These are phyloP conservation scores for Yamadazyma blattariae DNA, from an alignment of 1,139 yeast genomes.

Conservation along the genomic window DNA sequence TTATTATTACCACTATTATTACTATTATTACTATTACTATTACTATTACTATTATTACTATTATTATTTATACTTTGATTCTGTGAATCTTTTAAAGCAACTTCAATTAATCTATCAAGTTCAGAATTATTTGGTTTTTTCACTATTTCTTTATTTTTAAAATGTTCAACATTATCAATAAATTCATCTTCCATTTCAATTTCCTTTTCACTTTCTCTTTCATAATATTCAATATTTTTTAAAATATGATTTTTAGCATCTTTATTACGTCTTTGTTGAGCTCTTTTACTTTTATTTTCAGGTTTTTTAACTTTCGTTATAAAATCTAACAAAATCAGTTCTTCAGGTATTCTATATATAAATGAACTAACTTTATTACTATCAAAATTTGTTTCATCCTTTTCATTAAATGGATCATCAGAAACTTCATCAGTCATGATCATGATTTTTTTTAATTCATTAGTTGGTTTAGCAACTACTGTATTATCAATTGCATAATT, in stretches of 20 bases:
- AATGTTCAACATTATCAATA: slow-evolving; percentile 23
- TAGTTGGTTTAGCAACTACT: slow-evolving; percentile 36
- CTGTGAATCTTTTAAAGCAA: slow-evolving; percentile 13
- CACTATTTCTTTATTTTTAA: slow-evolving; percentile 1
- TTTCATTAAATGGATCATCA: slow-evolving; percentile 18
- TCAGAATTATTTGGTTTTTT: slow-evolving; percentile 17
- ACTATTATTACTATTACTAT: too few relatives aligned
- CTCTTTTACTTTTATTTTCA: slow-evolving; percentile 12
- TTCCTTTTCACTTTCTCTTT: slow-evolving; percentile 15
- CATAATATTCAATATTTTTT: slow-evolving; percentile 5
- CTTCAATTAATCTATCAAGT: slow-evolving; percentile 27
- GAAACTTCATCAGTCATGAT: slow-evolving; percentile 29
- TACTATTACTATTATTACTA: slow-evolving; percentile 13
- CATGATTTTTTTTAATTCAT: slow-evolving; percentile 29
- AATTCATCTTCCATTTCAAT: slow-evolving; percentile 21
- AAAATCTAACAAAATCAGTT: slow-evolving; percentile 74
- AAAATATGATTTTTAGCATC: slow-evolving; percentile 4
- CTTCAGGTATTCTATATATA: slow-evolving; percentile 68
- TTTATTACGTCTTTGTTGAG: slow-evolving; percentile 8
- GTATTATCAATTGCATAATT: slow-evolving; percentile 43
- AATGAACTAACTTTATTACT: slow-evolving; percentile 26
- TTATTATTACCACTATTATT: too few relatives aligned
- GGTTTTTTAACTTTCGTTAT: slow-evolving; percentile 40
- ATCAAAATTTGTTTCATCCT: slow-evolving; percentile 10
- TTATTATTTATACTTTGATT: too few relatives aligned